Evolutionary conservation across 805 yeast genomes (phyloP), one percentile per base, ranked within the genome.

Genomic region (Brettanomyces custersianus): DNA sequence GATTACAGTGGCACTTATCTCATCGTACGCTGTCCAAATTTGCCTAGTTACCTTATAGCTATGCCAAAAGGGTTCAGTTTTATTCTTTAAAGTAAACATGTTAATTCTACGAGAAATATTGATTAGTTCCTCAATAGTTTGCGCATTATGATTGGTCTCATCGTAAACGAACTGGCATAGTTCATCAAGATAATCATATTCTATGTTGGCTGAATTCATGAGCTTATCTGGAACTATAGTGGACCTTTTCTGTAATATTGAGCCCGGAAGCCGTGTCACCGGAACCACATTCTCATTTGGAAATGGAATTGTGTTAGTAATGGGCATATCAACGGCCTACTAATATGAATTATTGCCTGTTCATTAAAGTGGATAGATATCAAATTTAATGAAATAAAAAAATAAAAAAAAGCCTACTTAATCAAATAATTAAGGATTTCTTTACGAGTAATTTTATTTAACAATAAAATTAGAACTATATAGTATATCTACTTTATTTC

Each of bases 11-110:
- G 35, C 46, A 4, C 45, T 31, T 1, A 53, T 33, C 38, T 54
- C 59, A 33, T 54, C 58, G 34, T 44, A 46, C 2, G 49, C 35
- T 2, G n/a, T n/a, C n/a, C n/a, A n/a, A n/a, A n/a, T n/a, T n/a
- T n/a, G n/a, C n/a, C n/a, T n/a, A 4, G 20, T 10, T 4, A 27
- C 26, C 7, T 33, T 23, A 28, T 47, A 46, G 13, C 42, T 31
- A 2, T n/a, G n/a, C n/a, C n/a, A n/a, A n/a, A n/a, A n/a, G n/a
- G n/a, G n/a, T n/a, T n/a, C n/a, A n/a, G n/a, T n/a, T n/a, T n/a
- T n/a, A n/a, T n/a, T n/a, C n/a, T n/a, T n/a, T n/a, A n/a, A n/a
- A n/a, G n/a, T n/a, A n/a, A n/a, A n/a, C n/a, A n/a, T n/a, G n/a
- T n/a, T n/a, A n/a, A n/a, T n/a, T n/a, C n/a, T n/a, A n/a, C n/a